phyloP scores from a whole-genome alignment of 2,329 filamentous ascomycete species.

The Talaromyces atroroseus region DNA sequence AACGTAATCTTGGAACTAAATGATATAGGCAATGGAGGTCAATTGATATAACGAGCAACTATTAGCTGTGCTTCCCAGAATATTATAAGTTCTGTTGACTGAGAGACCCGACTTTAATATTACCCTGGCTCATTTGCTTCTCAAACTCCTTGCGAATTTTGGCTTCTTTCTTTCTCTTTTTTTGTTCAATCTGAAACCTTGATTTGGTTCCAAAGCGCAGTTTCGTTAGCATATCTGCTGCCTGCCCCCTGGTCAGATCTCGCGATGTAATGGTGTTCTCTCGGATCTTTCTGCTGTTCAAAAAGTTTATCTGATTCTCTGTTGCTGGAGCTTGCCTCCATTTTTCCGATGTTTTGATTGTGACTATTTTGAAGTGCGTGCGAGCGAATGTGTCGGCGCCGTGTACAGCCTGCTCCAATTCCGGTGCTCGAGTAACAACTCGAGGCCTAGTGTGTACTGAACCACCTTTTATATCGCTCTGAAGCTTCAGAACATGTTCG shows the following conservation, averaged over 20 bases:
- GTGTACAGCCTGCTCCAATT: constrained; percentile 70
- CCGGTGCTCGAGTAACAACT: constrained; percentile 58
- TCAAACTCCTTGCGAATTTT: constrained; percentile 26
- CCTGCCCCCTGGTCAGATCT: constrained; percentile 71
- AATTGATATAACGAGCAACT: background rate
- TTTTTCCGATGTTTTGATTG: constrained; percentile 59
- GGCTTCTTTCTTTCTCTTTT: constrained; percentile 38
- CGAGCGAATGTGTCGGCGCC: constrained; percentile 77
- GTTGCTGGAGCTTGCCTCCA: constrained; percentile 68
- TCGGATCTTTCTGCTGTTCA: constrained; percentile 42
- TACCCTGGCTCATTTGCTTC: constrained; percentile 29
- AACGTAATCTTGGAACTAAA: too few species aligned
- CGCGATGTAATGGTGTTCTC: constrained; percentile 55
- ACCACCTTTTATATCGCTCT: constrained; percentile 25
- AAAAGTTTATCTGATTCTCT: constrained; percentile 40
- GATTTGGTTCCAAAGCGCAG: constrained; percentile 72
- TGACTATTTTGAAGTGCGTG: constrained; percentile 58
- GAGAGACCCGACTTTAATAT: constrained; percentile 44
- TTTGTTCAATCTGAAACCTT: constrained; percentile 55
- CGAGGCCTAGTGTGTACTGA: constrained; percentile 64
- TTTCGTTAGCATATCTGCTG: constrained; percentile 86
- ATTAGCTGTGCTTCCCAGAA: background rate
- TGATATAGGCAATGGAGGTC: background rate
- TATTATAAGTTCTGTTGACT: constrained; percentile 1
- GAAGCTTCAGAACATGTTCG: constrained; percentile 28